phyloP scores from a whole-genome alignment of 805 yeast genomes.

The Monosporozyma solicola region DNA sequence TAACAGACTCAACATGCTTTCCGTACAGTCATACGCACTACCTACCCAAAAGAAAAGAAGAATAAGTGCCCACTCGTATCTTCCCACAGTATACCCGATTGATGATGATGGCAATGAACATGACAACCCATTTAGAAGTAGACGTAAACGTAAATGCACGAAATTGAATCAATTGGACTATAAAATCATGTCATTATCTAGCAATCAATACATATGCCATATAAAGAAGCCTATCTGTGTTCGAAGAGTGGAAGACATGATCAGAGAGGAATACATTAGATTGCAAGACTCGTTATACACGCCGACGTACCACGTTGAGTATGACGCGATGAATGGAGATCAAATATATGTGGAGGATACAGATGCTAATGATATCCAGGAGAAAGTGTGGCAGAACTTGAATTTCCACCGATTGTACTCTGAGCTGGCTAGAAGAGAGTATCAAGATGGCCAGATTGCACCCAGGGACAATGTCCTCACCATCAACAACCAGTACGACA shows the following conservation, averaged over 20 bases:
- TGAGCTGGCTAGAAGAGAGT: background rate
- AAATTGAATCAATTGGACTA: background rate
- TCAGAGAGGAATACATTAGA: background rate
- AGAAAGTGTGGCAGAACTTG: background rate
- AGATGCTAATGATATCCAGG: background rate
- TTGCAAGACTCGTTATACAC: background rate
- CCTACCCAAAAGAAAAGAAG: background rate
- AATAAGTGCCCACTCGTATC: background rate
- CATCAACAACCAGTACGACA: background rate
- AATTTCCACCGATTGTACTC: background rate
- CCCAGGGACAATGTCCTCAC: background rate
- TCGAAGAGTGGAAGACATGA: background rate
- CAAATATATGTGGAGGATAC: background rate
- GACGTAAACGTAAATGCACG: background rate
- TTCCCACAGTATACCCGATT: background rate
- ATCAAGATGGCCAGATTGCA: background rate
- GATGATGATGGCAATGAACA: background rate
- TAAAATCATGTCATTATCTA: background rate
- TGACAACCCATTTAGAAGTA: background rate
- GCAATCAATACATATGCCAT: background rate
- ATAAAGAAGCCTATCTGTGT: background rate
- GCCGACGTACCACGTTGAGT: background rate
- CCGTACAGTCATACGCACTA: background rate
- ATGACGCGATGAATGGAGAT: background rate
- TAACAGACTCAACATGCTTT: background rate